Conservation (phyloP, 257 asterid genomes). For the Ligustrum vulgare region DNA sequence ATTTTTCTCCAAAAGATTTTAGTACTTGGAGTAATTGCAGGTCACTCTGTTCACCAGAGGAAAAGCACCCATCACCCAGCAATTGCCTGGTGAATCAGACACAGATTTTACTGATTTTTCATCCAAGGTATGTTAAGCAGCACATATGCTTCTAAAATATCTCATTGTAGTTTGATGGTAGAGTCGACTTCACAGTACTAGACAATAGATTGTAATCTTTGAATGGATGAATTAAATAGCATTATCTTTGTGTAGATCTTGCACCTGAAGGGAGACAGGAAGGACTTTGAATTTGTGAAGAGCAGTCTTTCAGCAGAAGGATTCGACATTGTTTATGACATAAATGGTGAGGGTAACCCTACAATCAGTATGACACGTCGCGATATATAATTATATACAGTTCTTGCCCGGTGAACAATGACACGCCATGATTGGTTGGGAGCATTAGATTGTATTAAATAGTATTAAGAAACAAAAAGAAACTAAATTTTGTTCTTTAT, state of each 20-base stretch:
- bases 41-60: conserved; percentile 98
- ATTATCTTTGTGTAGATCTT: conserved; percentile 49
- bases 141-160: not conserved
- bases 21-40: conserved; percentile 38
- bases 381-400: too few relatives aligned
- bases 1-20: not conserved
- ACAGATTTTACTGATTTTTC: conserved; percentile 69
- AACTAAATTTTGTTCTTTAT: too few relatives aligned
- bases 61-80: conserved; percentile 89
- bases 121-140: conserved; percentile 54
- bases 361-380: not conserved
- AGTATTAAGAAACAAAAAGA: too few relatives aligned
- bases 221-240: not conserved
- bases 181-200: too few relatives aligned
- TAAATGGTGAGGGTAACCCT: conserved; percentile 60
- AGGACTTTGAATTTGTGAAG: conserved; percentile 86
- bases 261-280: conserved; percentile 95
- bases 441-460: too few relatives aligned
- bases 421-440: not conserved
- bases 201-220: not conserved
- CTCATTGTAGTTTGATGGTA: too few relatives aligned
- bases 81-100: conserved; percentile 89
- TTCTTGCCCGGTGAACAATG: too few relatives aligned
- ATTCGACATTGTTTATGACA: conserved; percentile 88
- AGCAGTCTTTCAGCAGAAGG: conserved; percentile 89